A percentile compares a stretch with the other conserved stretches of the same genome.
Conservation (phyloP, 139 green algal species). For the Zygnema cylindricum region DNA sequence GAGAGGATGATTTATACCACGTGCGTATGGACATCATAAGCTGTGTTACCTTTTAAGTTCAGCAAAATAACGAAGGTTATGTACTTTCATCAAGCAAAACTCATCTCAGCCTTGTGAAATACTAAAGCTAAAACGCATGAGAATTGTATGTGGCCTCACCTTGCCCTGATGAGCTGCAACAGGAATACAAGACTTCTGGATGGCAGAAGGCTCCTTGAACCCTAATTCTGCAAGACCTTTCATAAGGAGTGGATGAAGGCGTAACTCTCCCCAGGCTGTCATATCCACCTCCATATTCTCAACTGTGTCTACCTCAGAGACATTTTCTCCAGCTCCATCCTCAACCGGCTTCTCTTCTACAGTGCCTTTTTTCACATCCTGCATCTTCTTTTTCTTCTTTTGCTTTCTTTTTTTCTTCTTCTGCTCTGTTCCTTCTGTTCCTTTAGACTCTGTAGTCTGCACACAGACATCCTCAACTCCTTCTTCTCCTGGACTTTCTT, state of each 20-base stretch:
- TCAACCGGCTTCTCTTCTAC: conserved; percentile 10
- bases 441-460: not conserved
- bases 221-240: conserved; percentile 35
- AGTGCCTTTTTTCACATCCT: not conserved
- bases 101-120: too few relatives aligned
- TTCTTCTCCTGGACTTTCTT: not conserved
- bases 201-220: conserved; percentile 49
- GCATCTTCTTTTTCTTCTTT: conserved; percentile 18
- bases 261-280: conserved; percentile 24
- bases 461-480: not conserved
- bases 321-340: too few relatives aligned
- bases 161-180: conserved; percentile 38
- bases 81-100: too few relatives aligned
- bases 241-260: conserved; percentile 53
- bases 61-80: not conserved
- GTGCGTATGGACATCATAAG: not conserved
- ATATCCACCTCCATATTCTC: conserved; percentile 15
- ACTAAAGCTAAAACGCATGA: too few relatives aligned
- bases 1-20: not conserved
- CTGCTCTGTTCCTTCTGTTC: not conserved
- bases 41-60: too few relatives aligned
- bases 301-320: too few relatives aligned
- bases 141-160: too few relatives aligned
- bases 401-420: conserved; percentile 5
- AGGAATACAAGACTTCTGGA: conserved; percentile 59